phyloP scores from a whole-genome alignment of 108 stramenopile species.

The Licmophora abbreviata region DNA sequence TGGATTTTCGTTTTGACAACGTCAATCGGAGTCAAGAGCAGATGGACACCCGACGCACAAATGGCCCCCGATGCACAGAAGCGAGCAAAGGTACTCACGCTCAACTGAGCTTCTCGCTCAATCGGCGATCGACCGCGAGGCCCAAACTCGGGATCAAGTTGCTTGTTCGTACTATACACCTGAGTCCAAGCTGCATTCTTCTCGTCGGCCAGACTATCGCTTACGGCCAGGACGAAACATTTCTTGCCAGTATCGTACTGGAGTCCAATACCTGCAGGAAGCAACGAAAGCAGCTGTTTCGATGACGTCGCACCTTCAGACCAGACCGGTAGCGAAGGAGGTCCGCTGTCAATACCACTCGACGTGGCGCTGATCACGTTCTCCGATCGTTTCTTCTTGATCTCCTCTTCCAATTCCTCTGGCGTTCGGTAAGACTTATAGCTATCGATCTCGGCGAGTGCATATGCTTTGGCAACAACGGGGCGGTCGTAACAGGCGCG shows the following conservation, averaged over 20 bases:
- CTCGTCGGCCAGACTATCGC: too few relatives aligned
- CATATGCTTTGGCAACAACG: constrained; percentile 20
- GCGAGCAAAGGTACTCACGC: constrained; percentile 41
- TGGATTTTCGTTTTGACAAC: constrained; percentile 80
- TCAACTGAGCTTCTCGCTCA: constrained; percentile 66
- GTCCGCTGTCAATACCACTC: constrained; percentile 1
- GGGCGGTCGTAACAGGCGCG: constrained; percentile 42
- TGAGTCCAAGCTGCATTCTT: constrained; percentile 26
- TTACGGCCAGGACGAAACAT: constrained; percentile 42
- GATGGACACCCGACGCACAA: constrained; percentile 64
- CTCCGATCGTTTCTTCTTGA: constrained; percentile 1
- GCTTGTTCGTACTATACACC: constrained; percentile 19
- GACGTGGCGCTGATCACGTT: neutral
- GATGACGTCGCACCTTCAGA: constrained; percentile 23
- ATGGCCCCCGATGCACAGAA: constrained; percentile 71
- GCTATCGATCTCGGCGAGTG: constrained; percentile 28
- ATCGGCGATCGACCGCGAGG: constrained; percentile 78
- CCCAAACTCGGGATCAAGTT: constrained; percentile 74
- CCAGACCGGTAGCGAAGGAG: constrained; percentile 11
- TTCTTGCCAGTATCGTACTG: constrained; percentile 40
- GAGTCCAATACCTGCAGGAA: constrained; percentile 70
- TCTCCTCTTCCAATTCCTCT: constrained; percentile 9
- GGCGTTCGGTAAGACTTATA: constrained; percentile 27
- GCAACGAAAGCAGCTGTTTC: constrained; percentile 50
- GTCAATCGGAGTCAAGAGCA: constrained; percentile 65